Evolutionary conservation across 345 rosid genomes (phyloP), one percentile per base, ranked within the genome.

Genomic region (Carallia brachiata): DNA sequence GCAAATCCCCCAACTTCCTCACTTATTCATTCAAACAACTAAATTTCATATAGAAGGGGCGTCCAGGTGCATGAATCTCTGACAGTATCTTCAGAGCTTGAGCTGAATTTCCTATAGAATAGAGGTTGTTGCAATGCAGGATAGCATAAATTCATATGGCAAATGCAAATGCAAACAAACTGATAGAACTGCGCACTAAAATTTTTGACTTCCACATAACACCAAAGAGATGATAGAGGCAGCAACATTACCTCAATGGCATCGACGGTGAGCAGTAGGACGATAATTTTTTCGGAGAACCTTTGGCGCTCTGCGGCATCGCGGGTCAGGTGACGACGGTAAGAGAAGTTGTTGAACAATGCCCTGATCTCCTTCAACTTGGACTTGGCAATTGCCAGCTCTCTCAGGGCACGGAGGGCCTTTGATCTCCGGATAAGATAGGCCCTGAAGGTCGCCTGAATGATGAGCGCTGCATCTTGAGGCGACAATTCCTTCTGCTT

Each of bases 301-400:
- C 85, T 90, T 75, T 92, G 97, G 34, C 84, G 86, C 77, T 95
- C 98, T 84, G 80, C 99, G 5, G 94, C 90, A 73, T 90, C 90
- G 36, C 78, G 89, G 53, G 87, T 73, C 31, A 92, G 63, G 53
- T 78, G 81, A 27, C 85, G 88, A 40, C 98, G 92, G 80, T 90
- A 92, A 39, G 91, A 85, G 80, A 92, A 86, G 74, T 90, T 89
- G 73, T 89, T 85, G 78, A 95, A 95, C 54, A 80, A 71, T 12
- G 85, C 78, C 83, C 96, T 84, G 62, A 95, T 82, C 81, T 95
- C 97, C 81, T 95, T 92, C 75, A 95, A 82, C 80, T 92, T 95
- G 48, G 94, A 73, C 82, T 92, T 95, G 59, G 99, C 96, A 70
- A 84, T 79, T 8, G 98, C 99, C 66, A 95, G 81, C 62, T 95